Evolutionary conservation across 2,329 filamentous ascomycete species (phyloP).

Genomic region (Thielaviopsis musarum): DNA sequence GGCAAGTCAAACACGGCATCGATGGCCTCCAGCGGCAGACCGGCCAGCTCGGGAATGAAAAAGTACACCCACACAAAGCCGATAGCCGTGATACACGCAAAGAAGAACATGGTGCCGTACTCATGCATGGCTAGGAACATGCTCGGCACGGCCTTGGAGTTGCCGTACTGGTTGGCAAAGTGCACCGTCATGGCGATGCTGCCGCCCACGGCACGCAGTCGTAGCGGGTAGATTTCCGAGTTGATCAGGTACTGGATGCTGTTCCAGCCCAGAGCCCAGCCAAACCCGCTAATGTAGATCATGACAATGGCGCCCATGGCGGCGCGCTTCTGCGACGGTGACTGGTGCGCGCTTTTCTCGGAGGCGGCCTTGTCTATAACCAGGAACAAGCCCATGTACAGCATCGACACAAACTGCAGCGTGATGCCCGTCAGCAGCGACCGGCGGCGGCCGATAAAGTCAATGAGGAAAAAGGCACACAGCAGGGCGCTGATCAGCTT

Average conservation of each 20-base stretch:
- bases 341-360: slow-evolving; percentile 26
- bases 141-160: slow-evolving; percentile 54
- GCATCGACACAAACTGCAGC: slow-evolving; percentile 42
- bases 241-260: slow-evolving; percentile 65
- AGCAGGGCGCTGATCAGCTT: slow-evolving; percentile 50
- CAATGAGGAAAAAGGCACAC: slow-evolving; percentile 64
- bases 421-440: slow-evolving; percentile 43
- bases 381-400: slow-evolving; percentile 45
- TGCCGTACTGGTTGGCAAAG: slow-evolving; percentile 66
- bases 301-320: slow-evolving; percentile 54
- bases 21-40: slow-evolving; percentile 50
- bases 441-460: slow-evolving; percentile 60
- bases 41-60: slow-evolving; percentile 55
- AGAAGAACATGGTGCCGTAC: slow-evolving; percentile 64
- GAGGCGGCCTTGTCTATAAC: slow-evolving; percentile 26
- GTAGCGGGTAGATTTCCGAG: slow-evolving; percentile 59
- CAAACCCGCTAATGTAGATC: slow-evolving; percentile 53
- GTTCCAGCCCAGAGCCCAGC: slow-evolving; percentile 60
- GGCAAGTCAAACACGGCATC: slow-evolving; percentile 54
- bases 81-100: slow-evolving; percentile 48
- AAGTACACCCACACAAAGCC: slow-evolving; percentile 57
- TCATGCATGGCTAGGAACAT: slow-evolving; percentile 50
- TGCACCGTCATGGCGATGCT: slow-evolving; percentile 63
- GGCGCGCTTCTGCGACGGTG: slow-evolving; percentile 29
- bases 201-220: slow-evolving; percentile 53